Percentiles rank a stretch among this genome's conserved stretches.
These are phyloP conservation scores for Astrothelium subdiscretum DNA, from an alignment of 495 filamentous ascomycete species.

Conservation along the genomic window DNA sequence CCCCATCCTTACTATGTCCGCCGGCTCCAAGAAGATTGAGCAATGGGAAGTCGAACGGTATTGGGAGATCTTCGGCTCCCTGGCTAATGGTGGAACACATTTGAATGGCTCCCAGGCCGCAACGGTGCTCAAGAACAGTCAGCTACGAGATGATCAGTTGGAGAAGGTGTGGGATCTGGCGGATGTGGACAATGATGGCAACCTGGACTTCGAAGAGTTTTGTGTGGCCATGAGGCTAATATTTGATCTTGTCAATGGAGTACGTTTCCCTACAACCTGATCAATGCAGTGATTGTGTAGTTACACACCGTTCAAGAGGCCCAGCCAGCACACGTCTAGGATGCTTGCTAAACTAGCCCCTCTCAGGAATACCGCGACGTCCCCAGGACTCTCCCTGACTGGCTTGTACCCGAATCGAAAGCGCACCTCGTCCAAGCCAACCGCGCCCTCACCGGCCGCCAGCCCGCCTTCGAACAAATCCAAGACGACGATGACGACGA, in stretches of 20 bases:
- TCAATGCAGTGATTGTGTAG: too few relatives aligned
- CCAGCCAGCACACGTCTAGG: neutral
- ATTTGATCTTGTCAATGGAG: conserved; percentile 92
- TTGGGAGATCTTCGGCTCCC: conserved; percentile 94
- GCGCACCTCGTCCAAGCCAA: conserved; percentile 86
- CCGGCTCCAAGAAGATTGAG: conserved; percentile 60
- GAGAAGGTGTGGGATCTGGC: conserved; percentile 96
- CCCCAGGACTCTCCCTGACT: conserved; percentile 73
- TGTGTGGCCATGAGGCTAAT: conserved; percentile 97
- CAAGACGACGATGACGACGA: conserved; percentile 52
- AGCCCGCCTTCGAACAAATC: conserved; percentile 68
- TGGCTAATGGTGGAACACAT: conserved; percentile 69
- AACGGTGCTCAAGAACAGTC: conserved; percentile 89
- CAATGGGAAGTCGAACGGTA: conserved; percentile 94
- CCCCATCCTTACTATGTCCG: neutral
- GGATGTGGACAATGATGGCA: conserved; percentile 92
- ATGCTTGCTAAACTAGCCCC: neutral
- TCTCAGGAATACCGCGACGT: conserved; percentile 75
- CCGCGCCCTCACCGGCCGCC: conserved; percentile 63
- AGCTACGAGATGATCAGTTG: conserved; percentile 84
- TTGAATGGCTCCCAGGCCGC: conserved; percentile 87
- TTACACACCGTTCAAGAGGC: too few relatives aligned
- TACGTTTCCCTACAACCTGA: too few relatives aligned
- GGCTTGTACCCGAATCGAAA: conserved; percentile 94
- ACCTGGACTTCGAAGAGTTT: conserved; percentile 97